Conservation (phyloP, 2,329 filamentous ascomycete species). For the Cytospora piceicola region DNA sequence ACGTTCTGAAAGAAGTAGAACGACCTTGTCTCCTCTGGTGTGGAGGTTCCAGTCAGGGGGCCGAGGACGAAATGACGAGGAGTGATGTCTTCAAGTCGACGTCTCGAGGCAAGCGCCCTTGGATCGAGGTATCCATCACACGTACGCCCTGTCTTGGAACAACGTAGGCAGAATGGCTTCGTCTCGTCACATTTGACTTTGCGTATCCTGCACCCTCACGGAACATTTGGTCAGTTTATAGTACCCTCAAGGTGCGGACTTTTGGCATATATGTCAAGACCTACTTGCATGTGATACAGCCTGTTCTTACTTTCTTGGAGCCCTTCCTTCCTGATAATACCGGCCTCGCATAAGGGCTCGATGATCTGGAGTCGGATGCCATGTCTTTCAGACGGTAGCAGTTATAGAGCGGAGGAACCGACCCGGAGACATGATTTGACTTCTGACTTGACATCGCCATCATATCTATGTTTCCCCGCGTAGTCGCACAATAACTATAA, state of each 20-base stretch:
- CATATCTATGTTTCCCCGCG: slow-evolving; percentile 13
- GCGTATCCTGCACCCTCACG: slow-evolving; percentile 34
- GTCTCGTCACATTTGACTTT: slow-evolving; percentile 41
- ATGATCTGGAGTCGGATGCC: slow-evolving; percentile 26
- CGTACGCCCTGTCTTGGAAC: slow-evolving; percentile 38
- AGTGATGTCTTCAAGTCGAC: slow-evolving; percentile 28
- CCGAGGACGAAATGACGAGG: slow-evolving; percentile 32
- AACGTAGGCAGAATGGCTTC: slow-evolving; percentile 38
- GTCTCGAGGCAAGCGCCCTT: slow-evolving; percentile 29
- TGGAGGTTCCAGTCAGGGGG: slow-evolving; percentile 30
- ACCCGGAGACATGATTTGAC: slow-evolving; percentile 5
- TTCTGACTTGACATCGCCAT: slow-evolving; percentile 24
- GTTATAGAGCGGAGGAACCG: slow-evolving; percentile 21
- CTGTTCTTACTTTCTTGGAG: slow-evolving; percentile 31
- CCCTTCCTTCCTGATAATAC: slow-evolving; percentile 29
- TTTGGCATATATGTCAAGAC: background rate
- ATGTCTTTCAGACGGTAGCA: slow-evolving; percentile 28
- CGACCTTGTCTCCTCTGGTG: slow-evolving; percentile 30
- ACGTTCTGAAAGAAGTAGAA: slow-evolving; percentile 31
- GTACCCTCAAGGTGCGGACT: background rate
- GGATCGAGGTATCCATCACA: slow-evolving; percentile 39
- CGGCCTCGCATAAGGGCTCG: slow-evolving; percentile 21
- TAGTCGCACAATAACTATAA: slow-evolving; percentile 9
- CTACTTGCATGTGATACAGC: slow-evolving; percentile 32
- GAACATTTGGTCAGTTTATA: slow-evolving; percentile 11